Conservation (phyloP, 2,329 filamentous ascomycete genomes). For the Beauveria asiatica region DNA sequence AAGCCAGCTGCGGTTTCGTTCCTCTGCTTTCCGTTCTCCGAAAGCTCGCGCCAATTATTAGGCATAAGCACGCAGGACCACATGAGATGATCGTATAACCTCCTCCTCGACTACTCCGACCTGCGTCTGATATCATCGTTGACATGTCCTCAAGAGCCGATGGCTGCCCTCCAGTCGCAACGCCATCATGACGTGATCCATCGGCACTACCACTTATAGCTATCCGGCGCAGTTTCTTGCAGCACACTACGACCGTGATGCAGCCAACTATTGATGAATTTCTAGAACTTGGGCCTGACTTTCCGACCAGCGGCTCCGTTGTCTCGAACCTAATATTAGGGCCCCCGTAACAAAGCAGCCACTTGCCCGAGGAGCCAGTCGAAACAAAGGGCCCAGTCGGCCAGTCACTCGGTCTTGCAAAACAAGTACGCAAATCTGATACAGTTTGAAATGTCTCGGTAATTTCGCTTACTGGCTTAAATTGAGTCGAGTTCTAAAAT, state of each 20-base stretch:
- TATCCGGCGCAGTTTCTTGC: neutral
- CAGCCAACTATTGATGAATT: neutral
- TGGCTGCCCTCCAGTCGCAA: neutral
- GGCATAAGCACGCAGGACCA: too few relatives aligned
- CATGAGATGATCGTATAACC: too few relatives aligned
- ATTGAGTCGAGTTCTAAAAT: neutral
- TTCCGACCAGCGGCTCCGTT: neutral
- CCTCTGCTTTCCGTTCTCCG: too few relatives aligned
- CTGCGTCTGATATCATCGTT: too few relatives aligned
- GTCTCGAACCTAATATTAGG: neutral
- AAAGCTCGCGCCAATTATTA: too few relatives aligned
- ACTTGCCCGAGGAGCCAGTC: neutral
- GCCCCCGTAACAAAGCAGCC: neutral
- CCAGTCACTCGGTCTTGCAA: too few relatives aligned
- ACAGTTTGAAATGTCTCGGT: neutral
- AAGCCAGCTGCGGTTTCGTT: too few relatives aligned
- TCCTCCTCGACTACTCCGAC: too few relatives aligned
- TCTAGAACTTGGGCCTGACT: neutral
- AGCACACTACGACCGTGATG: neutral
- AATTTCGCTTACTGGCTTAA: neutral
- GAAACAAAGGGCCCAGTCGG: neutral
- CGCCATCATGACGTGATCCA: slow-evolving; percentile 6
- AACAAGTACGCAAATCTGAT: too few relatives aligned
- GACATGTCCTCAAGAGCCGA: neutral
- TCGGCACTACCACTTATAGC: neutral